A percentile compares a stretch with the other conserved stretches of the same genome.
phyloP scores from a whole-genome alignment of 306 rosid species.

The Quercus agrifolia region DNA sequence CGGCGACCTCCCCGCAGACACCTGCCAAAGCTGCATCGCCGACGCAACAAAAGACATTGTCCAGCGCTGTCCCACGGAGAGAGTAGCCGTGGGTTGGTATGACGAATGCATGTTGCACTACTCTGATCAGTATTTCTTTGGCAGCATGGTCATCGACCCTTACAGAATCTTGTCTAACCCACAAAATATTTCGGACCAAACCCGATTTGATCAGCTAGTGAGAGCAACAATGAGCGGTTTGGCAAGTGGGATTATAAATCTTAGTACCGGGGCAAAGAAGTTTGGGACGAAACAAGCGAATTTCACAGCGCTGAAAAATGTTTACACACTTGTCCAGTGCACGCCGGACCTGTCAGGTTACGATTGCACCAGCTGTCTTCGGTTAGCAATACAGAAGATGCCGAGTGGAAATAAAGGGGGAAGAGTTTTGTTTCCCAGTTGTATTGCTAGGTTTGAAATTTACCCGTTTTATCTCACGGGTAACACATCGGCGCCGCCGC shows the following conservation, averaged over 20 bases:
- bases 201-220: background rate
- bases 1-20: constrained; percentile 26
- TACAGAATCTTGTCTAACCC: no score
- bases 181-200: background rate
- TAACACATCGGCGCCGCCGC: no score
- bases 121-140: constrained; percentile 27
- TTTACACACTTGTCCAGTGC: constrained; percentile 36
- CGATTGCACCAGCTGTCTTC: constrained; percentile 18
- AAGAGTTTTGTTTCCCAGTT: constrained; percentile 15
- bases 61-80: constrained; percentile 16
- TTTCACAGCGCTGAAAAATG: background rate
- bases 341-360: constrained; percentile 21
- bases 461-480: background rate
- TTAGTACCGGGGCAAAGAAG: constrained; percentile 14
- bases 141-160: background rate
- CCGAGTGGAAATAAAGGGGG: constrained; percentile 1
- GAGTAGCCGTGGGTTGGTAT: constrained; percentile 44
- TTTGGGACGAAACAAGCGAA: constrained; percentile 24
- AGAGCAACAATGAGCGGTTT: constrained; percentile 3
- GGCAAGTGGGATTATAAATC: background rate
- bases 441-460: background rate
- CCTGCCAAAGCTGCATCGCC: constrained; percentile 40
- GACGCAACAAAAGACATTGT: constrained; percentile 27
- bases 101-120: constrained; percentile 42
- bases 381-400: background rate